Percentiles rank a stretch among this genome's conserved stretches.
These are phyloP conservation scores for Dovyalis caffra DNA, from an alignment of 345 rosid genomes.

Conservation along the genomic window DNA sequence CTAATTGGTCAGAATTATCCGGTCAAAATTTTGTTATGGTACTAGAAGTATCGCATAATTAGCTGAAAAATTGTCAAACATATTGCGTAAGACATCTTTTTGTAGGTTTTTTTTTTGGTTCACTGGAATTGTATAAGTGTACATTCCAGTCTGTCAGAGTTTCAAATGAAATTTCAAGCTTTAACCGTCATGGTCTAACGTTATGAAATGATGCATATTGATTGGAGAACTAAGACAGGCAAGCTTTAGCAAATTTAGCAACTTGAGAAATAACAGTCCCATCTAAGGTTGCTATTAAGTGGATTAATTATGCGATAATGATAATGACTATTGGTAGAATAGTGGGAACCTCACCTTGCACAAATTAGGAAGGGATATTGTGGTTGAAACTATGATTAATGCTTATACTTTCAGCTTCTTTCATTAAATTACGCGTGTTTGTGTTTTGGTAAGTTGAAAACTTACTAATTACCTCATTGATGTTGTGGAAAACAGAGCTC, in stretches of 20 bases:
- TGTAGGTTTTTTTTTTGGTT: not conserved
- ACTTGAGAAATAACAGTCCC: not conserved
- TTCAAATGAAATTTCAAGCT: not conserved
- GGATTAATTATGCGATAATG: not conserved
- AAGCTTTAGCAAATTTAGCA: not conserved
- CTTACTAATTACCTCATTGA: conserved; percentile 53
- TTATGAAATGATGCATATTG: not conserved
- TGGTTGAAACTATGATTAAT: not conserved
- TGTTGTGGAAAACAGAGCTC: conserved; percentile 70
- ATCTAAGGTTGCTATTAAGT: not conserved
- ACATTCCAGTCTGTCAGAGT: not conserved
- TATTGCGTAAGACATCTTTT: not conserved
- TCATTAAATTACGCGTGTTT: not conserved
- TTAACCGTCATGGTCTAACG: not conserved
- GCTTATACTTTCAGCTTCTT: not conserved
- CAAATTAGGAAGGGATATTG: not conserved
- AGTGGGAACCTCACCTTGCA: not conserved
- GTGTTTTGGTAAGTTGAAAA: not conserved
- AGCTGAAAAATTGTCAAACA: not conserved
- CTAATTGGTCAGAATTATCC: not conserved
- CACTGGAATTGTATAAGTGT: too few species aligned
- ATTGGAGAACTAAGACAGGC: not conserved
- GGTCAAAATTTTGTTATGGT: not conserved
- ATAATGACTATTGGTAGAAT: not conserved
- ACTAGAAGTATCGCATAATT: not conserved